A percentile compares a stretch with the other conserved stretches of the same genome.
These are phyloP conservation scores for Suillus tomentosus DNA, from an alignment of 768 basidiomycete genomes.

Conservation along the genomic window DNA sequence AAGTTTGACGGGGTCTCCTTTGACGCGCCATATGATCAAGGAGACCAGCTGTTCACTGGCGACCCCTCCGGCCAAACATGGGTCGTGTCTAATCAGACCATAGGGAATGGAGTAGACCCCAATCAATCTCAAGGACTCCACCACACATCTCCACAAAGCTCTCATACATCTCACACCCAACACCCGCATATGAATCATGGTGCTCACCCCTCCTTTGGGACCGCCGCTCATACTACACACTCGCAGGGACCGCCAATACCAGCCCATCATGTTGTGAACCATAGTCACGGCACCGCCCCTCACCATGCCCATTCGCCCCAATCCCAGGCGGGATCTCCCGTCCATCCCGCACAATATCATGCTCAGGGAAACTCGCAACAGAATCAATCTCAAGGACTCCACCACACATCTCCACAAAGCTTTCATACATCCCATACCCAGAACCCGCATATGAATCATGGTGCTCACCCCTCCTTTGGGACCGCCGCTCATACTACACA, in stretches of 20 bases:
- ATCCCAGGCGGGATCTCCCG: too few species aligned
- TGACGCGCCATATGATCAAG: too few species aligned
- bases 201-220: background rate
- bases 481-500: background rate
- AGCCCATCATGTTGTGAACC: background rate
- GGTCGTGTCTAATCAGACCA: background rate
- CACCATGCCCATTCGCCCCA: too few species aligned
- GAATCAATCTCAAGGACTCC: background rate
- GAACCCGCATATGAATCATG: background rate
- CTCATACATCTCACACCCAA: slow-evolving; percentile 3
- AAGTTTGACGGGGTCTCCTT: too few species aligned
- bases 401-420: background rate
- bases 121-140: background rate
- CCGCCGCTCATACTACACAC: background rate
- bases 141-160: background rate
- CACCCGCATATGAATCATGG: background rate
- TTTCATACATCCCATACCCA: slow-evolving; percentile 4
- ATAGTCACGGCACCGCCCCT: too few species aligned
- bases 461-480: background rate
- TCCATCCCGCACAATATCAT: too few species aligned
- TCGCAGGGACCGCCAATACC: background rate
- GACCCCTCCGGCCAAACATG: background rate
- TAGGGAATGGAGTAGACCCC: background rate
- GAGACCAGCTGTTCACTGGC: background rate
- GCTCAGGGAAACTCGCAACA: too few species aligned